Percentiles rank a stretch among this genome's conserved stretches.
These are phyloP conservation scores for Phoenix dactylifera DNA, from an alignment of 176 grass and related monocot species.

Conservation along the genomic window DNA sequence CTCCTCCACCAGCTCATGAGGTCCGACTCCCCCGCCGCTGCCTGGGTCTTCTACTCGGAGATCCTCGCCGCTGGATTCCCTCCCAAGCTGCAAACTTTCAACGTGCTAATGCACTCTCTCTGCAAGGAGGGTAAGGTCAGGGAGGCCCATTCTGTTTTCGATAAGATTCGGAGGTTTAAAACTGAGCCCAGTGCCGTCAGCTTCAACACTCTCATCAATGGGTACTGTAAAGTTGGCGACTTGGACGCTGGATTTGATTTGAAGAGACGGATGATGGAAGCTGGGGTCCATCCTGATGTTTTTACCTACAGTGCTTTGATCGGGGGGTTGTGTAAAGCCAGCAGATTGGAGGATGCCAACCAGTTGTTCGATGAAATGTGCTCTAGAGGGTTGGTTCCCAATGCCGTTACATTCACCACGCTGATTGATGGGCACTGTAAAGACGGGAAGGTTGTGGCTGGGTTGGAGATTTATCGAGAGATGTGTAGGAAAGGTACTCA, in stretches of 20 bases:
- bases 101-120: constrained; percentile 48
- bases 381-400: constrained; percentile 25
- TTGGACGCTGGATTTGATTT: constrained; percentile 23
- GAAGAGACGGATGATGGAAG: constrained; percentile 21
- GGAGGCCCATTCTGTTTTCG: constrained; percentile 28
- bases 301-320: constrained; percentile 46
- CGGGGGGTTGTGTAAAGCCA: constrained; percentile 31
- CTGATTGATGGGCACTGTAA: constrained; percentile 56
- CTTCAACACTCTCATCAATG: constrained; percentile 55
- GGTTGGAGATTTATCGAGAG: constrained; percentile 33
- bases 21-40: constrained; percentile 19
- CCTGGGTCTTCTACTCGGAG: constrained; percentile 49
- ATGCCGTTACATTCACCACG: constrained; percentile 46
- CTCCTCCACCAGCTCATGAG: constrained; percentile 23
- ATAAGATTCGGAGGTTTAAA: constrained; percentile 27
- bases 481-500: constrained; percentile 29
- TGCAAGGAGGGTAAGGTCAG: constrained; percentile 25
- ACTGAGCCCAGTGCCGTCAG: constrained; percentile 39
- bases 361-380: constrained; percentile 46
- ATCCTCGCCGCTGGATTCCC: constrained; percentile 40
- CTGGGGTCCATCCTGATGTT: constrained; percentile 26
- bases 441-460: constrained; percentile 18
- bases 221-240: constrained; percentile 27
- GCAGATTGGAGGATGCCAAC: constrained; percentile 27
- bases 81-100: constrained; percentile 33